phyloP scores from a whole-genome alignment of 1,284 basidiomycete genomes.

The Afroboletus lepidellus region DNA sequence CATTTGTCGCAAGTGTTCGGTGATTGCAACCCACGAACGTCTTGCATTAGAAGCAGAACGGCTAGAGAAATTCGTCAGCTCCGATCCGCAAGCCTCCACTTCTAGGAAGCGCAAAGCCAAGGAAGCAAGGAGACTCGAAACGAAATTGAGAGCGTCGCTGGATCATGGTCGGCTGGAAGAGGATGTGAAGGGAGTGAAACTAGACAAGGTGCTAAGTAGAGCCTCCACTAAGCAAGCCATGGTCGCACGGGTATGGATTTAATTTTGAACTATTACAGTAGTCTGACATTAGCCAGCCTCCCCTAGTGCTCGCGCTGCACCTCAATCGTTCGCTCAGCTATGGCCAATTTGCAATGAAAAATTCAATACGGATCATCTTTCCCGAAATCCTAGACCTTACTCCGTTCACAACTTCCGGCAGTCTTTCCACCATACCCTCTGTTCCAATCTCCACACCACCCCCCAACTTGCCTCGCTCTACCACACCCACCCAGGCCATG shows the following conservation, averaged over 20 bases:
- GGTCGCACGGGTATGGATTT: constrained; percentile 68
- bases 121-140: constrained; percentile 64
- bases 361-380: constrained; percentile 75
- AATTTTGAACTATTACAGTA: constrained; percentile 2
- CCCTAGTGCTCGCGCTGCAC: constrained; percentile 79
- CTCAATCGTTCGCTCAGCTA: constrained; percentile 84
- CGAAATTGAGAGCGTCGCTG: constrained; percentile 60
- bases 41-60: constrained; percentile 57
- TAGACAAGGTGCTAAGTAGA: constrained; percentile 71
- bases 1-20: constrained; percentile 78
- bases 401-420: constrained; percentile 75
- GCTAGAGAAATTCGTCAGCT: constrained; percentile 46
- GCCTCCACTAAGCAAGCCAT: constrained; percentile 86
- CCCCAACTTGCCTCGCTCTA: constrained; percentile 42
- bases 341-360: constrained; percentile 77
- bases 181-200: constrained; percentile 69
- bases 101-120: constrained; percentile 73
- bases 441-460: constrained; percentile 63
- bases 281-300: constrained; percentile 49
- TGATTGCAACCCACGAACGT: constrained; percentile 65
- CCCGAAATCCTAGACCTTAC: constrained; percentile 86
- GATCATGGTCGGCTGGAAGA: constrained; percentile 77
- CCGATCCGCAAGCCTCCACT: constrained; percentile 43
- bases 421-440: constrained; percentile 66
- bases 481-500: constrained; percentile 55